Percentiles rank a stretch among this genome's conserved stretches.
Evolutionary conservation across 1,284 basidiomycete genomes (phyloP).

Genomic region (Leucoagaricus sp.): DNA sequence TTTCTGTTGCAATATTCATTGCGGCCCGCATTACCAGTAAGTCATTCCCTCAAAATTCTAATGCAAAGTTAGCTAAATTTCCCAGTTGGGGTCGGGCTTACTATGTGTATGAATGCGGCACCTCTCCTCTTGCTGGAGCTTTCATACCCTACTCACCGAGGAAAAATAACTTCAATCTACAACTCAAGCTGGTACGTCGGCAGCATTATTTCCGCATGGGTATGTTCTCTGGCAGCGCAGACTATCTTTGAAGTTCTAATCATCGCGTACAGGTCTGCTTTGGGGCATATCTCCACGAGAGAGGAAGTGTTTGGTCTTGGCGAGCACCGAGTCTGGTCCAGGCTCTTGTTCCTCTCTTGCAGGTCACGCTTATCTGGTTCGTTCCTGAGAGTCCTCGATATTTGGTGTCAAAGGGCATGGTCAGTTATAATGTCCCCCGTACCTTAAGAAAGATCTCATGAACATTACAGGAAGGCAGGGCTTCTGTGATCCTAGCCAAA

Average conservation of each 20-base stretch:
- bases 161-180: constrained; percentile 61
- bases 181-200: constrained; percentile 68
- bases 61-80: constrained; percentile 2
- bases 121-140: constrained; percentile 71
- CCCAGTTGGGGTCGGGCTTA: constrained; percentile 64
- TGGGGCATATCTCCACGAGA: constrained; percentile 49
- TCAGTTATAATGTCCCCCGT: constrained; percentile 28
- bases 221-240: constrained; percentile 29
- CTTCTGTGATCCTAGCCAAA: constrained; percentile 54
- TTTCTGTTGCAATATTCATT: constrained; percentile 54
- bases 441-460: constrained; percentile 5
- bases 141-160: constrained; percentile 72
- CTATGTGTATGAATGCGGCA: constrained; percentile 60
- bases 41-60: neutral
- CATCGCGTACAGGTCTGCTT: constrained; percentile 47
- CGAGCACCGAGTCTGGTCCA: constrained; percentile 70
- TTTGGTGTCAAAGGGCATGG: constrained; percentile 60
- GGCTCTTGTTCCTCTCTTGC: constrained; percentile 60
- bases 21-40: constrained; percentile 56
- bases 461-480: constrained; percentile 46
- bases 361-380: constrained; percentile 59
- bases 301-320: constrained; percentile 62
- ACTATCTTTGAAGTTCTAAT: neutral
- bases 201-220: constrained; percentile 58
- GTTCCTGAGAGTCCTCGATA: constrained; percentile 73